phyloP scores from a whole-genome alignment of 2,329 filamentous ascomycete genomes.

The Ophiostoma quercus region DNA sequence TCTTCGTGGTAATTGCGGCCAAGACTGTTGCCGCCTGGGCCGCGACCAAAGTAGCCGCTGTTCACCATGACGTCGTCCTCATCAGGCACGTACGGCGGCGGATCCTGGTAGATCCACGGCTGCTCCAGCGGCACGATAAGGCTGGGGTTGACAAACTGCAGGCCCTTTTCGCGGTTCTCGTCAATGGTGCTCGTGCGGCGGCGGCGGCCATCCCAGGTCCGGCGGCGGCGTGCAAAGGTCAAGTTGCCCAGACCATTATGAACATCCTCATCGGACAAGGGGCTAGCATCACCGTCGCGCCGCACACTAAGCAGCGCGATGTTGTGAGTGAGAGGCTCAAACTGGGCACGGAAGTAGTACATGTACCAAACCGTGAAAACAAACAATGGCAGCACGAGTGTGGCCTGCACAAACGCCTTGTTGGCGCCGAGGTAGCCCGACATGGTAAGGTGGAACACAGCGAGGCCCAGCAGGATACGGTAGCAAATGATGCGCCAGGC shows the following conservation, averaged over 20 bases:
- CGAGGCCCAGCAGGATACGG: conserved; percentile 75
- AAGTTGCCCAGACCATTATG: conserved; percentile 38
- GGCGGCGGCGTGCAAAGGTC: conserved; percentile 28
- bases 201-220: conserved; percentile 29
- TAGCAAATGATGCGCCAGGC: conserved; percentile 98
- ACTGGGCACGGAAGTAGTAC: conserved; percentile 73
- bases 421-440: conserved; percentile 76
- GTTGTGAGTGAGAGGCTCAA: conserved; percentile 83
- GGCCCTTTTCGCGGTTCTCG: conserved; percentile 63
- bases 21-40: background rate
- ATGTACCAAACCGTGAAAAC: conserved; percentile 82
- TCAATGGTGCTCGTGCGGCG: conserved; percentile 62
- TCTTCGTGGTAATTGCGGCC: conserved; percentile 14
- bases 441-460: conserved; percentile 89
- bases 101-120: conserved; percentile 62
- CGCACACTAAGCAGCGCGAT: conserved; percentile 86
- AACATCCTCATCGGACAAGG: conserved; percentile 38
- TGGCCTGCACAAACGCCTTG: conserved; percentile 65
- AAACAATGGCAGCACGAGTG: conserved; percentile 70
- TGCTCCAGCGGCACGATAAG: conserved; percentile 63
- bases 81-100: conserved; percentile 39
- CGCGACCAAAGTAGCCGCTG: conserved; percentile 4
- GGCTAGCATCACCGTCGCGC: conserved; percentile 51
- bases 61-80: conserved; percentile 22
- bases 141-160: conserved; percentile 72